A percentile compares a stretch with the other conserved stretches of the same genome.
phyloP scores from a whole-genome alignment of 2,329 filamentous ascomycete genomes.

The Epicoccum sorghinum region DNA sequence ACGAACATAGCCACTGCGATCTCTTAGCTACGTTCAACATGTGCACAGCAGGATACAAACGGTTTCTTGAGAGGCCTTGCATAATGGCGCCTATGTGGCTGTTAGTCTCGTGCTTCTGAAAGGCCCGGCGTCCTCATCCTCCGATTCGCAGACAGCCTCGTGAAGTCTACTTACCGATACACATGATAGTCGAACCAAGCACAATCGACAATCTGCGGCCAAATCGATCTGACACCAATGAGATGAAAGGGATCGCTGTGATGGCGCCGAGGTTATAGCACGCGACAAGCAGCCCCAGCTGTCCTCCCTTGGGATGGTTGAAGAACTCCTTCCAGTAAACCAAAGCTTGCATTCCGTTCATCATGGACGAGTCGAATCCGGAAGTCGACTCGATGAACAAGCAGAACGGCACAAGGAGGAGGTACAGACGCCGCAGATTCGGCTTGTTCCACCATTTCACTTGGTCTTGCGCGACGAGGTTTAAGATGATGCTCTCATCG shows the following conservation, averaged over 20 bases:
- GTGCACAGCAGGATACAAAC: slow-evolving; percentile 21
- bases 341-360: slow-evolving; percentile 44
- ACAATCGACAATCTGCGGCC: slow-evolving; percentile 65
- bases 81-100: slow-evolving; percentile 44
- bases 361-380: slow-evolving; percentile 62
- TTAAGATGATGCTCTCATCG: slow-evolving; percentile 41
- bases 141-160: too few relatives aligned
- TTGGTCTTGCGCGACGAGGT: slow-evolving; percentile 44
- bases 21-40: not conserved
- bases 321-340: slow-evolving; percentile 56
- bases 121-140: too few relatives aligned
- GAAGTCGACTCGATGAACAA: slow-evolving; percentile 69
- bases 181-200: slow-evolving; percentile 61
- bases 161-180: slow-evolving; percentile 51
- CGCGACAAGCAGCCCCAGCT: slow-evolving; percentile 63
- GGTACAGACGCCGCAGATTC: slow-evolving; percentile 63
- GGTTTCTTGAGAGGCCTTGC: slow-evolving; percentile 59
- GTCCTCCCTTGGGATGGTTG: slow-evolving; percentile 52
- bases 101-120: not conserved
- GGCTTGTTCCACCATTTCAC: slow-evolving; percentile 64
- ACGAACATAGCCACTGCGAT: slow-evolving; percentile 57
- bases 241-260: slow-evolving; percentile 63
- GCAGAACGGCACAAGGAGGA: slow-evolving; percentile 64
- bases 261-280: slow-evolving; percentile 67
- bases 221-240: slow-evolving; percentile 60